Conservation (phyloP, 805 yeast species). For the Pichia kluyveri region DNA sequence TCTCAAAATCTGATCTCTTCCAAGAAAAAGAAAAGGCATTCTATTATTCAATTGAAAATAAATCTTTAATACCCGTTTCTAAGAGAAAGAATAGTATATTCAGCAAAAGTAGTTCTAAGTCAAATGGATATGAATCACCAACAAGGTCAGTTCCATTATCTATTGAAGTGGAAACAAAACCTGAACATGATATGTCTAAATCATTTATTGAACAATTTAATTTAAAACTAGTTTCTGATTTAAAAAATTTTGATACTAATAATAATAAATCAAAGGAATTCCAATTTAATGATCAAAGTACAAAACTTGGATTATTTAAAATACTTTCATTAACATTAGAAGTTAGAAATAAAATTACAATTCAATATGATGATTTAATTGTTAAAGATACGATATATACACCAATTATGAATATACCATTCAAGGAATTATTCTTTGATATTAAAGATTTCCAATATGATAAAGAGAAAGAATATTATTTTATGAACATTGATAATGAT, state of each 20-base stretch:
- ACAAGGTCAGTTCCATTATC: slow-evolving; percentile 2
- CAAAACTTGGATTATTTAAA: slow-evolving; percentile 1
- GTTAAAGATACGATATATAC: neutral
- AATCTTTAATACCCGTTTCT: slow-evolving; percentile 1
- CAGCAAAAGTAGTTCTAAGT: too few species aligned
- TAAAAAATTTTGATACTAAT: neutral
- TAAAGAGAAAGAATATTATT: neutral
- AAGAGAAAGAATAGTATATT: neutral
- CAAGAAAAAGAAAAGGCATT: slow-evolving; percentile 2
- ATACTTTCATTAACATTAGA: neutral
- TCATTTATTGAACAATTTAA: neutral
- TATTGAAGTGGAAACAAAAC: neutral
- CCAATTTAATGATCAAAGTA: slow-evolving; percentile 6
- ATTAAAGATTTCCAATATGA: slow-evolving; percentile 1
- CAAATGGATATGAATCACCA: neutral
- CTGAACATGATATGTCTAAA: neutral
- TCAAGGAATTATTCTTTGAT: neutral
- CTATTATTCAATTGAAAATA: neutral
- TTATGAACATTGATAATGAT: too few species aligned
- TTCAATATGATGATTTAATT: neutral
- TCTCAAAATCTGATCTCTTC: neutral
- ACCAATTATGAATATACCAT: neutral
- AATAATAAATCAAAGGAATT: slow-evolving; percentile 3
- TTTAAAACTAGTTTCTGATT: neutral
- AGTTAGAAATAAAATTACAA: neutral